Base-by-base conservation (phyloP, 805 yeast species). In the Metschnikowia aberdeeniae region DNA sequence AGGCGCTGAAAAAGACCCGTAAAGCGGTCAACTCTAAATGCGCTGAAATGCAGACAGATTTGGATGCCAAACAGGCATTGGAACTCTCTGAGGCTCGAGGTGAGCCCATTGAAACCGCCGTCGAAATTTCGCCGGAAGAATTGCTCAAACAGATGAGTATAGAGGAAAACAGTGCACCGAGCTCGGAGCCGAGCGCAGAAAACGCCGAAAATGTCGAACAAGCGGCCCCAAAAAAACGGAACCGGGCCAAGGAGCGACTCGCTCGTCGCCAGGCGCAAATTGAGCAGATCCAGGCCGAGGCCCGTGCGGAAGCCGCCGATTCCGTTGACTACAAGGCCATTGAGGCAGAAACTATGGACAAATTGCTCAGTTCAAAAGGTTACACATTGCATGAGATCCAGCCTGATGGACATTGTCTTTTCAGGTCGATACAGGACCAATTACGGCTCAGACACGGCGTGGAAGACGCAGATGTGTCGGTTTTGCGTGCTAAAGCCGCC, bases 331-430 rank as follows among this genome's bases (percentile, higher is more conserved):
- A 80, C 53, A 72, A 89, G 29, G 76, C 77, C 40, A 78, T 85
- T 17, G 98, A 92, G 66, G 73, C 80, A 46, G 85, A 81, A 11
- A 79, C 81, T 40, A 73, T 92, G 60, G 72, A 70, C 14, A 70
- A 70, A 31, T 58, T 84, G 24, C 78, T 93, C 49, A 53, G 59
- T 1, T 44, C 75, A 22, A 68, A 75, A 28, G 66, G 73, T 4
- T 66, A 88, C n/a, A 58, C 51, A 17, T 81, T 83, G 52, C 65
- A 73, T 49, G 95, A 89, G 53, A 86, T 89, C 38, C 70, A 75
- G 48, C 96, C 98, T 0, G 98, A 92, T 63, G 99, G 98, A 0
- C 92, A 92, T 62, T 93, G 99, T 72, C 67, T 92, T 28, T 93
- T 89, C 70, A 86, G 92, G 4, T 84, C 96, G 0, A 75, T 92